phyloP scores from a whole-genome alignment of 192 early-diverging fungal species.

The Coemansia sp. region DNA sequence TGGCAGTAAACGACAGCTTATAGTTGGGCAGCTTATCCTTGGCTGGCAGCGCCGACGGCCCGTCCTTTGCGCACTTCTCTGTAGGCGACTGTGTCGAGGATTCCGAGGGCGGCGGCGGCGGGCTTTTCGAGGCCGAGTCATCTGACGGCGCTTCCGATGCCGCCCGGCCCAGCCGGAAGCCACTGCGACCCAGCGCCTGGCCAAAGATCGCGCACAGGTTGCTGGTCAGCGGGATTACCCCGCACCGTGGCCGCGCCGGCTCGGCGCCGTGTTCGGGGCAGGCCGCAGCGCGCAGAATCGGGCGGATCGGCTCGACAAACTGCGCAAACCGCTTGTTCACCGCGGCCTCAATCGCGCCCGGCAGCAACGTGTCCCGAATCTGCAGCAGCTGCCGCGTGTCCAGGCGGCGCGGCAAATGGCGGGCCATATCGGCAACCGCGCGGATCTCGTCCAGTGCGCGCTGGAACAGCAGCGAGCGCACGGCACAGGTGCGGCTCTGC shows the following conservation, averaged over 20 bases:
- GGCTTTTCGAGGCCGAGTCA: not conserved
- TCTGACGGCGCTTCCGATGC: not conserved
- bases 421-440: constrained; percentile 32
- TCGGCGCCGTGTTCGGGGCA: not conserved
- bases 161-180: not conserved
- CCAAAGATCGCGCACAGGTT: constrained; percentile 37
- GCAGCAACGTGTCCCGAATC: constrained; percentile 24
- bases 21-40: constrained; percentile 7
- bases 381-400: constrained; percentile 5
- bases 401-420: constrained; percentile 26
- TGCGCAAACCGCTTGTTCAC: constrained; percentile 21
- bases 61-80: not conserved
- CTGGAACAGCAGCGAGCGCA: constrained; percentile 23
- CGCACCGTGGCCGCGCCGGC: not conserved
- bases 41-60: too few relatives aligned
- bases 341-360: constrained; percentile 24
- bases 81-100: not conserved
- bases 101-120: not conserved
- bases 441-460: constrained; percentile 20
- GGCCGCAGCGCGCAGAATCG: not conserved
- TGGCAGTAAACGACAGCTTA: constrained; percentile 28
- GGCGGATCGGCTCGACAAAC: constrained; percentile 14
- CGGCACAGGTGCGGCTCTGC: not conserved
- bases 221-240: constrained; percentile 32
- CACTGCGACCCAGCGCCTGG: not conserved